A percentile compares a stretch with the other conserved stretches of the same genome.
phyloP scores from a whole-genome alignment of 108 stramenopile genomes.

The Tribonema minus region DNA sequence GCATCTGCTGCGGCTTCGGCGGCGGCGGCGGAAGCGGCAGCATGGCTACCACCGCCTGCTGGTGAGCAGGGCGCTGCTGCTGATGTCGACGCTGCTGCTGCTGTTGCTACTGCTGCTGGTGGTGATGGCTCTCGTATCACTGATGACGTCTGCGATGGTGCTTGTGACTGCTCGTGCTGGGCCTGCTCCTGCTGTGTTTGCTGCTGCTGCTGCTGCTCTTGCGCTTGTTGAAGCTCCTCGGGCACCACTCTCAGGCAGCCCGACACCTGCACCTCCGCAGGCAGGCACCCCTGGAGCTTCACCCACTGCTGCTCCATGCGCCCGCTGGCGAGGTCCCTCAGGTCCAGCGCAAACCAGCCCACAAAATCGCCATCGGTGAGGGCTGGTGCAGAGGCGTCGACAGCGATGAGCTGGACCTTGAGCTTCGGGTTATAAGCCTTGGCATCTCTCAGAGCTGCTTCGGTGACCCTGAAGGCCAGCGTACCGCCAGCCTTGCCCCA shows the following conservation, averaged over 20 bases:
- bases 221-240: too few relatives aligned
- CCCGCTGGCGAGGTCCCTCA: slow-evolving; percentile 27
- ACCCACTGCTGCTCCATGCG: slow-evolving; percentile 30
- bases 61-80: background rate
- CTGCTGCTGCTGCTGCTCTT: too few relatives aligned
- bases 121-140: too few relatives aligned
- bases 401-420: slow-evolving; percentile 19
- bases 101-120: too few relatives aligned
- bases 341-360: slow-evolving; percentile 21
- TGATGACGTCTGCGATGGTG: too few relatives aligned
- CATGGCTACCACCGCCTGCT: background rate
- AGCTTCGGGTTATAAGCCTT: slow-evolving; percentile 27
- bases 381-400: slow-evolving; percentile 1
- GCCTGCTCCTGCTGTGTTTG: too few relatives aligned
- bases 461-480: slow-evolving; percentile 5
- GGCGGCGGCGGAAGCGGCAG: background rate
- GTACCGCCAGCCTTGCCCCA: slow-evolving; percentile 18
- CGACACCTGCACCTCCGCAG: slow-evolving; percentile 36
- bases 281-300: slow-evolving; percentile 28
- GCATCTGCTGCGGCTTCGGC: slow-evolving; percentile 7
- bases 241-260: slow-evolving; percentile 7
- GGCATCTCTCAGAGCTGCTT: slow-evolving; percentile 10
- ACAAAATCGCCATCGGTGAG: slow-evolving; percentile 14
- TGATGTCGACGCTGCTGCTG: too few relatives aligned
- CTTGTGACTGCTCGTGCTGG: too few relatives aligned